Evolutionary conservation across 2,329 filamentous ascomycete species (phyloP).

Genomic region (Amauroascus verrucosus): DNA sequence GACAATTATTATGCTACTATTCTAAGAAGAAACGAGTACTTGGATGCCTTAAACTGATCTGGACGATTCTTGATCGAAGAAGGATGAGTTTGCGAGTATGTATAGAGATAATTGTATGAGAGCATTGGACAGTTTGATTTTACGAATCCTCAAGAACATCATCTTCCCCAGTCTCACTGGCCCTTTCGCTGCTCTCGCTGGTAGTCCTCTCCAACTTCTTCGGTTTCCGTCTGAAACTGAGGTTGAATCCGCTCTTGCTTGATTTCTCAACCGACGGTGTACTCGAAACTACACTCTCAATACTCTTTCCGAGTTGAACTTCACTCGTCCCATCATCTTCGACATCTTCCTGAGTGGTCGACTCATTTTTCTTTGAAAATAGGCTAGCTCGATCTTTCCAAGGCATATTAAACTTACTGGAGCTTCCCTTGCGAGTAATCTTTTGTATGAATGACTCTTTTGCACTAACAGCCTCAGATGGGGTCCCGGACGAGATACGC

Average conservation of each 20-base stretch:
- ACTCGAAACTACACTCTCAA: constrained; percentile 35
- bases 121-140: background rate
- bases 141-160: constrained; percentile 28
- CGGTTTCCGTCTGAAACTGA: constrained; percentile 40
- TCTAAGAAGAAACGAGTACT: no score
- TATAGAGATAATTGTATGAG: no score
- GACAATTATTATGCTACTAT: no score
- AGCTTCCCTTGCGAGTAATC: constrained; percentile 42
- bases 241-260: constrained; percentile 36
- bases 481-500: constrained; percentile 35
- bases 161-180: constrained; percentile 37
- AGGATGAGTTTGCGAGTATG: no score
- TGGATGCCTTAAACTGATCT: no score
- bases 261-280: constrained; percentile 35
- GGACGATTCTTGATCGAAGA: no score
- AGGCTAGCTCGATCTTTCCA: constrained; percentile 42
- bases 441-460: constrained; percentile 45
- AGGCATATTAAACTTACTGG: constrained; percentile 41
- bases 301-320: constrained; percentile 34
- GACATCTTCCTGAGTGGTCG: constrained; percentile 31
- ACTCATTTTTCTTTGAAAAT: constrained; percentile 39
- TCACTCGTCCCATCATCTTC: constrained; percentile 35
- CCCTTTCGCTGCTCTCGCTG: constrained; percentile 36
- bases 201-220: constrained; percentile 34
- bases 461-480: constrained; percentile 31